A percentile compares a stretch with the other conserved stretches of the same genome.
phyloP scores from a whole-genome alignment of 2,329 filamentous ascomycete genomes.

The Hypoxylon sp. region DNA sequence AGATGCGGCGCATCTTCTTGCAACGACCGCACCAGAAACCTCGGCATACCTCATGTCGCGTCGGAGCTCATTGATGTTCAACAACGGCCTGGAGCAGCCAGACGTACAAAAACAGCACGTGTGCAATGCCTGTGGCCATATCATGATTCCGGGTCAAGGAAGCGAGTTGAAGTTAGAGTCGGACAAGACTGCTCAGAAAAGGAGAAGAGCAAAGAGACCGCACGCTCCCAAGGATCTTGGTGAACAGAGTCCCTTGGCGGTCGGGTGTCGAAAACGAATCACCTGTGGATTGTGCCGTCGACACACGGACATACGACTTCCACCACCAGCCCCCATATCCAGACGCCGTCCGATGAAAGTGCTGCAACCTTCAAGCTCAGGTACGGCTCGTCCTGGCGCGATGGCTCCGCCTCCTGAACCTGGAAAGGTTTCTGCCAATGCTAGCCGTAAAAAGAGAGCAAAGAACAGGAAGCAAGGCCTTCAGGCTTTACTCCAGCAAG shows the following conservation, averaged over 20 bases:
- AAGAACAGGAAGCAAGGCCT: slow-evolving; percentile 71
- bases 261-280: slow-evolving; percentile 49
- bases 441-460: slow-evolving; percentile 70
- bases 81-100: slow-evolving; percentile 53
- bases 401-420: slow-evolving; percentile 40
- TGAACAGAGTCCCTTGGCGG: slow-evolving; percentile 3
- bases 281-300: slow-evolving; percentile 56
- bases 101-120: slow-evolving; percentile 62
- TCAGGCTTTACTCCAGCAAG: slow-evolving; percentile 69
- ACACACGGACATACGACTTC: slow-evolving; percentile 53
- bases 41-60: slow-evolving; percentile 67
- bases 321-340: slow-evolving; percentile 47
- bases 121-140: slow-evolving; percentile 68
- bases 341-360: slow-evolving; percentile 42
- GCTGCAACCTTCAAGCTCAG: slow-evolving; percentile 31
- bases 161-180: slow-evolving; percentile 51
- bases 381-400: slow-evolving; percentile 1
- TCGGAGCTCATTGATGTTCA: slow-evolving; percentile 58
- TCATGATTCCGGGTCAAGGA: slow-evolving; percentile 62
- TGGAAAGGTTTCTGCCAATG: slow-evolving; percentile 54
- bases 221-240: slow-evolving; percentile 3
- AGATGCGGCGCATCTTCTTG: slow-evolving; percentile 66
- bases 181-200: slow-evolving; percentile 57
- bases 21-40: slow-evolving; percentile 59
- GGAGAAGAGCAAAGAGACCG: slow-evolving; percentile 40